Evolutionary conservation across 2,329 filamentous ascomycete genomes (phyloP), one percentile per base, ranked within the genome.

Genomic region (Colletotrichum sp.): DNA sequence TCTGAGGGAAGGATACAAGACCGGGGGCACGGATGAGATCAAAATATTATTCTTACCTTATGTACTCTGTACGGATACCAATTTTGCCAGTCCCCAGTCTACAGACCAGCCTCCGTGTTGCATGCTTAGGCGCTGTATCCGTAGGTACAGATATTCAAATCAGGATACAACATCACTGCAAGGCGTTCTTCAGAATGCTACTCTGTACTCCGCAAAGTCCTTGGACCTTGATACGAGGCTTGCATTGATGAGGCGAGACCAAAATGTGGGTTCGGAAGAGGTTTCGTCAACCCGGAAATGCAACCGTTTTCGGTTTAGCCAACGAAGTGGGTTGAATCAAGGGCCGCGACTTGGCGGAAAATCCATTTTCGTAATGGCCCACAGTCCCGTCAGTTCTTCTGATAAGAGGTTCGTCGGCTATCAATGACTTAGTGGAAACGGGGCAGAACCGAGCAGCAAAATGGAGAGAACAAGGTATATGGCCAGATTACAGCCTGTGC

Each of bases 361-460:
- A 52, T 52, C 43, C 43, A 52, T 52, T 52, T 52, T 52, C 43
- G n/a, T 52, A 22, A 52, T 1, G 43, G 1, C 43, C 43, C 43
- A 22, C 43, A 8, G 10, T 48, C 5, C n/a, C n/a, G 0, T 52
- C n/a, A 0, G 0, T 1, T 22, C 43, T 22, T 22, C 10, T 52
- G n/a, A 52, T 52, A 52, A 52, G 43, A 52, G n/a, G 43, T 52
- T 52, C 43, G n/a, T 52, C 43, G 10, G 43, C 43, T 52, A 52
- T 52, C 43, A 52, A 8, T 22, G 43, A 13, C 43, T 52, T n/a
- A 52, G 10, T 22, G 43, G 43, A 22, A 52, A 22, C 43, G n/a
- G 43, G 43, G 43, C 43, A 52, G n/a, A 52, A 52, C 2, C 43
- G 10, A 52, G n/a, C 6, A 22, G 43, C 3, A 22, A 52, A 52